Percentiles rank a stretch among this genome's conserved stretches.
These are phyloP conservation scores for Fomitopsis pinicola DNA, from an alignment of 1,284 basidiomycete genomes.

Conservation along the genomic window DNA sequence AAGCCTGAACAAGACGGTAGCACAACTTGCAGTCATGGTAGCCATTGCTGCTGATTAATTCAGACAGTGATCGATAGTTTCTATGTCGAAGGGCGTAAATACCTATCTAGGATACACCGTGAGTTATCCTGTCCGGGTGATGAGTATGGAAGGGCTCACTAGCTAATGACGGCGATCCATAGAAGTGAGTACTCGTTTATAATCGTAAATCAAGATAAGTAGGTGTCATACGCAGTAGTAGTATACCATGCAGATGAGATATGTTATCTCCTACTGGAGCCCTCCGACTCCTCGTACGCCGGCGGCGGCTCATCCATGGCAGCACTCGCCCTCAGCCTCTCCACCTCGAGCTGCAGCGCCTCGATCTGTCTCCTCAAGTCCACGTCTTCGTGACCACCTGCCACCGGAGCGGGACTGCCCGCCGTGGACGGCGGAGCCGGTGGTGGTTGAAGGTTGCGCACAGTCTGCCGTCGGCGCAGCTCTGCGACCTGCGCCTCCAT, in stretches of 20 bases:
- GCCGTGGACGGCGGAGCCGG: not conserved
- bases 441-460: not conserved
- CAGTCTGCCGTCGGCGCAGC: not conserved
- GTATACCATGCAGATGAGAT: not conserved
- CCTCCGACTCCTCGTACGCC: not conserved
- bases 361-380: constrained; percentile 2
- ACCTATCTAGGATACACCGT: too few relatives aligned
- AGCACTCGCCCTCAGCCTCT: not conserved
- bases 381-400: not conserved
- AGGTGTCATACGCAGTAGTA: not conserved
- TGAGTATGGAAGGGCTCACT: too few relatives aligned
- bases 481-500: not conserved
- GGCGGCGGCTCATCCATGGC: not conserved
- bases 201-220: too few relatives aligned
- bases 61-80: too few relatives aligned
- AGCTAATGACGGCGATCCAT: too few relatives aligned
- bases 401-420: not conserved
- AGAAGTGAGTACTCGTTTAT: too few relatives aligned
- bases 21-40: too few relatives aligned
- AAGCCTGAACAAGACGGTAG: too few relatives aligned
- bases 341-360: constrained; percentile 1
- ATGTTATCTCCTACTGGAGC: not conserved
- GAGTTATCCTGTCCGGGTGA: too few relatives aligned
- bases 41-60: too few relatives aligned
- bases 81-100: too few relatives aligned